phyloP scores from a whole-genome alignment of 306 rosid species.

The Fragaria vesca region DNA sequence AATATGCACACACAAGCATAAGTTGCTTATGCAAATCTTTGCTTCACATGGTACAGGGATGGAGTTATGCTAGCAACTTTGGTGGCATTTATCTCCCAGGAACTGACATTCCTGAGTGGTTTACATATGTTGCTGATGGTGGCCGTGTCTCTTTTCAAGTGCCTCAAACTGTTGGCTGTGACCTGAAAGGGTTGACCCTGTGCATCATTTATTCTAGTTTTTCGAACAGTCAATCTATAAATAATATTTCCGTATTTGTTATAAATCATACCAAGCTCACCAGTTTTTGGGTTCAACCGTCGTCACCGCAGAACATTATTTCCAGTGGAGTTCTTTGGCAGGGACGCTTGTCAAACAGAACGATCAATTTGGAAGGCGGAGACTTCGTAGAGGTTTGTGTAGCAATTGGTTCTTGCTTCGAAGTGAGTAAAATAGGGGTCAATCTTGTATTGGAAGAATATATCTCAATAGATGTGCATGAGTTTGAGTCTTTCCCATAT shows the following conservation, averaged over 20 bases:
- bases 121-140: constrained; percentile 12
- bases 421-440: constrained; percentile 21
- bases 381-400: constrained; percentile 18
- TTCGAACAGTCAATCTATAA: background rate
- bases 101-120: background rate
- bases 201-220: constrained; percentile 14
- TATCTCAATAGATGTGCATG: background rate
- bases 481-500: background rate
- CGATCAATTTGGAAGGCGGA: constrained; percentile 19
- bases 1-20: background rate
- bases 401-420: background rate
- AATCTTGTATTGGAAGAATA: background rate
- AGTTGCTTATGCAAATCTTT: background rate
- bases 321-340: constrained; percentile 30
- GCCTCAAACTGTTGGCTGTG: background rate
- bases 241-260: background rate
- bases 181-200: background rate
- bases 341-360: constrained; percentile 11
- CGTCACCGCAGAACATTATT: background rate
- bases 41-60: background rate
- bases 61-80: background rate
- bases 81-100: background rate
- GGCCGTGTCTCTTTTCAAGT: constrained; percentile 5
- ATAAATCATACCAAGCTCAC: constrained; percentile 15
- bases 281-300: background rate